Conservation (phyloP, 257 asterid species). For the Scutellaria galericulata region DNA sequence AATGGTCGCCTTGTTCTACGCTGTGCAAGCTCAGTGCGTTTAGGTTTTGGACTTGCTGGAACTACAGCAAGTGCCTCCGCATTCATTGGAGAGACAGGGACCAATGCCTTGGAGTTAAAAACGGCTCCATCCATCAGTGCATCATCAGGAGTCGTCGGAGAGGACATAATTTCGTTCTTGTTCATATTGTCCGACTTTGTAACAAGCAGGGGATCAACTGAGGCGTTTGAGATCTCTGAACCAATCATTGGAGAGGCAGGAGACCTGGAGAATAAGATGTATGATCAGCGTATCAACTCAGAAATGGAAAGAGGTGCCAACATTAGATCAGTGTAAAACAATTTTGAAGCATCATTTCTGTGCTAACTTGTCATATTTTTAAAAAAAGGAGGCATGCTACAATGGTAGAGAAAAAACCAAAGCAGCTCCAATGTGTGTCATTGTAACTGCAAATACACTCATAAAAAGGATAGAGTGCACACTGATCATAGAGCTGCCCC, state of each 20-base stretch:
- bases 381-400: neutral
- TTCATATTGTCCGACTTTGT: constrained; percentile 44
- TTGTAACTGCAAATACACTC: neutral
- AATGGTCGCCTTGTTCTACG: constrained; percentile 94
- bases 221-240: constrained; percentile 57
- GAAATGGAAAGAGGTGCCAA: neutral
- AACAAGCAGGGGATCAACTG: constrained; percentile 44
- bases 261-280: constrained; percentile 52
- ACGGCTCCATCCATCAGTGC: constrained; percentile 40
- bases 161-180: constrained; percentile 36
- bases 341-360: neutral
- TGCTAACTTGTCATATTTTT: neutral
- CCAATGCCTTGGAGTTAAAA: constrained; percentile 64
- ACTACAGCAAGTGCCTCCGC: constrained; percentile 63
- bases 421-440: neutral
- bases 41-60: constrained; percentile 62
- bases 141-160: constrained; percentile 44
- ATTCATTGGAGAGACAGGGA: constrained; percentile 44
- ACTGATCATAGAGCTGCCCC: neutral
- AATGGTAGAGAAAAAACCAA: neutral
- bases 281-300: constrained; percentile 10
- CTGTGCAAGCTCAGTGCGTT: constrained; percentile 75
- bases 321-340: constrained; percentile 1
- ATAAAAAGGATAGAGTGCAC: neutral
- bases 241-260: constrained; percentile 52